These are phyloP conservation scores for Diphasiastrum complanatum DNA, from an alignment of 83 land plant species.

Conservation along the genomic window DNA sequence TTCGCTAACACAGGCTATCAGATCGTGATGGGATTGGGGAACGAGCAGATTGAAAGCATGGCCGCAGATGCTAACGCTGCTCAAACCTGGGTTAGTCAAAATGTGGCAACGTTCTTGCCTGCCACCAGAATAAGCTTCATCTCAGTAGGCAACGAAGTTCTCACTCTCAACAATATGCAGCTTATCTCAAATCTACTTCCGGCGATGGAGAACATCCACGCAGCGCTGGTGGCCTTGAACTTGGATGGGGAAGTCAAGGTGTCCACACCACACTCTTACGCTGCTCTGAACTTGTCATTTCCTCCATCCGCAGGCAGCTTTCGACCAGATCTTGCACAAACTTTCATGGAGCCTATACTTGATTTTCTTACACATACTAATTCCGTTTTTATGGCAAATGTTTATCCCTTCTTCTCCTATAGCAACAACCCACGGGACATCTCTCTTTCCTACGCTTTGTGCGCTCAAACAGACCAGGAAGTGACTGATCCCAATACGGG, in stretches of 20 bases:
- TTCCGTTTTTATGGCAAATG: constrained; percentile 4
- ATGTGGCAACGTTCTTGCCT: background rate
- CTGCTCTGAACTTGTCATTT: background rate
- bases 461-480: background rate
- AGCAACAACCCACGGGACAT: background rate
- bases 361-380: constrained; percentile 2
- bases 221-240: constrained; percentile 6
- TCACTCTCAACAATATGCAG: background rate
- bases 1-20: constrained; percentile 16
- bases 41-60: constrained; percentile 5
- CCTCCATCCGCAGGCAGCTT: constrained; percentile 2
- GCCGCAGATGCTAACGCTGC: background rate
- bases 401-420: constrained; percentile 9
- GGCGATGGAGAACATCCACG: constrained; percentile 15
- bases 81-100: background rate
- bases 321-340: background rate
- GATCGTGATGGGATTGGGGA: constrained; percentile 2
- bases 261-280: constrained; percentile 3
- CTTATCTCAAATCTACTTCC: constrained; percentile 7
- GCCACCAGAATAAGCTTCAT: background rate
- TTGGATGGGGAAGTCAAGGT: constrained; percentile 5
- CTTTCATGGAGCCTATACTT: constrained; percentile 2
- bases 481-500: background rate
- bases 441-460: constrained; percentile 15
- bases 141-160: constrained; percentile 3